Conservation (phyloP, 1,139 yeast genomes). For the Starmera stellimalicola region DNA sequence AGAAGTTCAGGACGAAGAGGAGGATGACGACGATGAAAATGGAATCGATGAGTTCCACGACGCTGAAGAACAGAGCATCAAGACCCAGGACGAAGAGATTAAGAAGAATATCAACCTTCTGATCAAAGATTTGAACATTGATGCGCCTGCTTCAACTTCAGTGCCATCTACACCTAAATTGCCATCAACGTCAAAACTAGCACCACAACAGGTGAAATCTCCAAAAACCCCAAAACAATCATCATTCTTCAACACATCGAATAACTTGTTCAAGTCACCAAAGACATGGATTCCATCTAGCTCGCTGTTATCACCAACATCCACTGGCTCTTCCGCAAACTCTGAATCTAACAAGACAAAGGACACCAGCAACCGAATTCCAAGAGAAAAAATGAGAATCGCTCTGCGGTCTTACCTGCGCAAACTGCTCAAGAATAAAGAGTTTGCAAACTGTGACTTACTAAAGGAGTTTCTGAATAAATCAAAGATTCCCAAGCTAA, state of each 20-base stretch:
- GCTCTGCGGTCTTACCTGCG: conserved; percentile 66
- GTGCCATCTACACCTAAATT: conserved; percentile 1
- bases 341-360: conserved; percentile 1
- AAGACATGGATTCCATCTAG: conserved; percentile 1
- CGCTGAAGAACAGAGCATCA: conserved; percentile 16
- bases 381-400: conserved; percentile 64
- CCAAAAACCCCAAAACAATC: conserved; percentile 6
- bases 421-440: conserved; percentile 41
- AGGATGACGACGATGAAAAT: conserved; percentile 6
- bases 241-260: neutral
- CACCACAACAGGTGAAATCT: conserved; percentile 2
- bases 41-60: conserved; percentile 17
- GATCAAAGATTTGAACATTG: conserved; percentile 11
- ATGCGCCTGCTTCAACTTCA: conserved; percentile 1
- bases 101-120: conserved; percentile 8
- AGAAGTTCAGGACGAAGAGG: conserved; percentile 8
- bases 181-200: neutral
- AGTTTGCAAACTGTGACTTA: conserved; percentile 42
- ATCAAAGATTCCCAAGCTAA: conserved; percentile 25
- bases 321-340: neutral
- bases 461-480: conserved; percentile 44
- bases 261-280: conserved; percentile 1
- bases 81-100: conserved; percentile 12
- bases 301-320: conserved; percentile 1
- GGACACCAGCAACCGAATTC: conserved; percentile 23